These are phyloP conservation scores for Fomitiporia mediterranea DNA, from an alignment of 1,284 basidiomycete species.

Conservation along the genomic window DNA sequence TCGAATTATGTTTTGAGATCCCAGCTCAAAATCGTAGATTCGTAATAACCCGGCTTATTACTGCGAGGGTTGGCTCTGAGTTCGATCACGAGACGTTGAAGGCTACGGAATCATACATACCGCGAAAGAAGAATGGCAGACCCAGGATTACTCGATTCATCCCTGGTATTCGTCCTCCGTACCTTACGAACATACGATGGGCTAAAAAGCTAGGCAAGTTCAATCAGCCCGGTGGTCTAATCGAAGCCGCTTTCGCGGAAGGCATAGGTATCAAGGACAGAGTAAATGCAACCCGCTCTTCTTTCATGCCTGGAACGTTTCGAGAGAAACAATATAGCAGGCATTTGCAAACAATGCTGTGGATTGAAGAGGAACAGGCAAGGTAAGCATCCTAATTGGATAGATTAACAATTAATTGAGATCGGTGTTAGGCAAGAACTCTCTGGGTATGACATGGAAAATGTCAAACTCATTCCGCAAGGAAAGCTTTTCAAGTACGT, in stretches of 20 bases:
- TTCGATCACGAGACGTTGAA: slow-evolving; percentile 37
- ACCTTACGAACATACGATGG: slow-evolving; percentile 15
- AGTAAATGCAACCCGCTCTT: slow-evolving; percentile 28
- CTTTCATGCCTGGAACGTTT: slow-evolving; percentile 33
- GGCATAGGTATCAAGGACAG: slow-evolving; percentile 20
- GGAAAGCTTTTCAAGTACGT: slow-evolving; percentile 26
- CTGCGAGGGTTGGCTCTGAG: slow-evolving; percentile 37
- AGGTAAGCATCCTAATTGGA: slow-evolving; percentile 30
- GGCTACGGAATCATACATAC: slow-evolving; percentile 35
- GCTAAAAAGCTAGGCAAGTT: neutral
- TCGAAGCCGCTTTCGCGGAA: neutral
- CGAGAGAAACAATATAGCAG: slow-evolving; percentile 34
- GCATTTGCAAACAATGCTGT: slow-evolving; percentile 39
- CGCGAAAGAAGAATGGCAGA: slow-evolving; percentile 26
- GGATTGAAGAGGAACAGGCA: slow-evolving; percentile 44
- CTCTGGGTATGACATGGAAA: slow-evolving; percentile 38
- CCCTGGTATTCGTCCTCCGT: slow-evolving; percentile 33
- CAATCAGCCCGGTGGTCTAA: neutral
- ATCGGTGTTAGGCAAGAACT: slow-evolving; percentile 37
- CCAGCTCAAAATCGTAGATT: slow-evolving; percentile 30
- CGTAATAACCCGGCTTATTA: slow-evolving; percentile 37
- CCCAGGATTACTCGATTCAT: slow-evolving; percentile 28
- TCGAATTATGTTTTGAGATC: slow-evolving; percentile 37
- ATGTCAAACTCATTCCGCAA: slow-evolving; percentile 32
- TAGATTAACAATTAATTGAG: neutral